Evolutionary conservation across 2,329 filamentous ascomycete genomes (phyloP).

Genomic region (Sclerotiophoma versabilis): DNA sequence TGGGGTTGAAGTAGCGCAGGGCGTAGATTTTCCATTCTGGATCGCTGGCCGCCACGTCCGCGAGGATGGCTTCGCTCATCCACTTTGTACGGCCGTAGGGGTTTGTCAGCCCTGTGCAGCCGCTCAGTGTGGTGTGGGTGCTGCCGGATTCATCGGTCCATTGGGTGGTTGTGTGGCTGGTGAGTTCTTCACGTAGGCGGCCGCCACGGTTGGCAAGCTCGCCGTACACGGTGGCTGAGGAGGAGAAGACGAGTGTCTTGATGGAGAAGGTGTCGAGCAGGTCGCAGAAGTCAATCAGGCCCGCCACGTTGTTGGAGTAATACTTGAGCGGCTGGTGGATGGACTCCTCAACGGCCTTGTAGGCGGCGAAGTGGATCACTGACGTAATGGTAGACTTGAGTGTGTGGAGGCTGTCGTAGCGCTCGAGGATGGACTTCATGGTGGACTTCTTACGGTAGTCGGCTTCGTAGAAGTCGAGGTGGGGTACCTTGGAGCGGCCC

Average conservation of each 20-base stretch:
- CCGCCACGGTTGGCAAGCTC: constrained; percentile 40
- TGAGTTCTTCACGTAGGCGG: constrained; percentile 61
- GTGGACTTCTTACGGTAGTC: constrained; percentile 48
- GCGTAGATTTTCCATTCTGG: constrained; percentile 67
- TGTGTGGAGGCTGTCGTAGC: constrained; percentile 29
- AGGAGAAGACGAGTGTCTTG: constrained; percentile 69
- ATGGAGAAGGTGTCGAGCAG: constrained; percentile 63
- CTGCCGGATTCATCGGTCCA: constrained; percentile 2
- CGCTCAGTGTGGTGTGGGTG: constrained; percentile 3
- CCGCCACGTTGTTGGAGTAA: constrained; percentile 69
- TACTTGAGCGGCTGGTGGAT: constrained; percentile 65
- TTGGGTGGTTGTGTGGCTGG: constrained; percentile 48
- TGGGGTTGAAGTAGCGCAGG: constrained; percentile 68
- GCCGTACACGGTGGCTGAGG: constrained; percentile 69
- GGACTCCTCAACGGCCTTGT: constrained; percentile 68
- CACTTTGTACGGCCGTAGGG: constrained; percentile 70
- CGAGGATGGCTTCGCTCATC: constrained; percentile 69
- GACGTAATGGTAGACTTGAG: constrained; percentile 55
- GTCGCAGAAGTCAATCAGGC: constrained; percentile 63
- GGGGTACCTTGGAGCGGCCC: constrained; percentile 33
- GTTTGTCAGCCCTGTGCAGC: constrained; percentile 56
- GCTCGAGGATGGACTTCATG: constrained; percentile 15
- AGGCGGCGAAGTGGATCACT: constrained; percentile 71
- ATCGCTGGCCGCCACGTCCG: constrained; percentile 64
- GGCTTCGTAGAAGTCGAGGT: constrained; percentile 52